Conservation (phyloP, 495 filamentous ascomycete genomes). For the Penicillium odoratum region DNA sequence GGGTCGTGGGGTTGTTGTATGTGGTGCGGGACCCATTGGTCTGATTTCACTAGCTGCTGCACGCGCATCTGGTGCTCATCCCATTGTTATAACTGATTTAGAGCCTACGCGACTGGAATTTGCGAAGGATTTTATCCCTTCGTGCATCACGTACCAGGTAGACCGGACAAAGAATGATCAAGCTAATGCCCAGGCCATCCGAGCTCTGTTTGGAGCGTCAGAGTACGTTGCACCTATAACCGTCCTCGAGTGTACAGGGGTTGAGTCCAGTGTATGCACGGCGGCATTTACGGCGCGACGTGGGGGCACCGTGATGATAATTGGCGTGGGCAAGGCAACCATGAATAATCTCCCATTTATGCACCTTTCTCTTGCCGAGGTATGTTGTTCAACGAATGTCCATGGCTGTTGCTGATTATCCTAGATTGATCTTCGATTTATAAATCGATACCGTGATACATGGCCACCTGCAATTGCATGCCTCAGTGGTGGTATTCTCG, state of each 20-base stretch:
- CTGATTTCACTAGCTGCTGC: slow-evolving; percentile 62
- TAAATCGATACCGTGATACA: slow-evolving; percentile 63
- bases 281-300: slow-evolving; percentile 56
- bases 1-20: slow-evolving; percentile 60
- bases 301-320: slow-evolving; percentile 61
- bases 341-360: slow-evolving; percentile 69
- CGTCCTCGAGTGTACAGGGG: slow-evolving; percentile 64
- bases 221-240: slow-evolving; percentile 56
- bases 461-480: slow-evolving; percentile 58
- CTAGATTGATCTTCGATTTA: slow-evolving; percentile 61
- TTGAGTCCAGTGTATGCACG: slow-evolving; percentile 58
- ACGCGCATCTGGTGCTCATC: slow-evolving; percentile 62
- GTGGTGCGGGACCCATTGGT: slow-evolving; percentile 77
- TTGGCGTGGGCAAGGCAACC: slow-evolving; percentile 59
- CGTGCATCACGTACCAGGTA: slow-evolving; percentile 54
- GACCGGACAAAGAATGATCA: slow-evolving; percentile 43
- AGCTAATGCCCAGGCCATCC: slow-evolving; percentile 54
- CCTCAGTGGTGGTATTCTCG: slow-evolving; percentile 48
- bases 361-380: slow-evolving; percentile 61
- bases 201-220: slow-evolving; percentile 44
- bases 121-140: slow-evolving; percentile 58
- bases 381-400: slow-evolving; percentile 3
- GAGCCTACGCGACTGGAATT: slow-evolving; percentile 56
- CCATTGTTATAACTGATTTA: slow-evolving; percentile 63
- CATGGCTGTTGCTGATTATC: background rate